phyloP scores from a whole-genome alignment of 305 asterid species.

The Fraxinus angustifolia region DNA sequence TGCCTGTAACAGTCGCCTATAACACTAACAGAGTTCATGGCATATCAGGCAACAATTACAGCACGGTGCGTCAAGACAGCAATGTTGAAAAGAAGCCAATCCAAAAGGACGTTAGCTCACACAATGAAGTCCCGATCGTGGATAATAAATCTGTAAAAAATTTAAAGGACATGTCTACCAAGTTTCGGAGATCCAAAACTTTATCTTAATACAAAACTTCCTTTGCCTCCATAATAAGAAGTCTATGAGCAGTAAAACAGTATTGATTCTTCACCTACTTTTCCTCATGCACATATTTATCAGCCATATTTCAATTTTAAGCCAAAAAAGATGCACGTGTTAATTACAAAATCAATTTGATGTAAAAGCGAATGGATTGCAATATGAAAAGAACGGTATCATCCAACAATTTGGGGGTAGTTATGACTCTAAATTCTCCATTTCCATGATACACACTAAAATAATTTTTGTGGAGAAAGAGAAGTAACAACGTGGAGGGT shows the following conservation, averaged over 20 bases:
- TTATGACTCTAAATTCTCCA: background rate
- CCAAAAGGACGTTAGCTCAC: background rate
- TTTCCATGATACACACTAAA: background rate
- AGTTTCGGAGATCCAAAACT: background rate
- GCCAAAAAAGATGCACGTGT: background rate
- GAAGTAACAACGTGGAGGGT: background rate
- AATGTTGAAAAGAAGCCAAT: background rate
- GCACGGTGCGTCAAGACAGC: slow-evolving; percentile 1
- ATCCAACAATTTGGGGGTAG: background rate
- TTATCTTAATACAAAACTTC: background rate
- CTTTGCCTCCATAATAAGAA: background rate
- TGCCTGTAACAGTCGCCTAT: slow-evolving; percentile 3
- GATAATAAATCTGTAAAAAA: slow-evolving; percentile 3
- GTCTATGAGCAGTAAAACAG: background rate
- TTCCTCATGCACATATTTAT: background rate
- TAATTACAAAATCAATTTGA: background rate
- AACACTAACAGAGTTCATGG: slow-evolving; percentile 3
- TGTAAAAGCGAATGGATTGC: background rate
- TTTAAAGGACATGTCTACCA: background rate
- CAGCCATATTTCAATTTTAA: background rate
- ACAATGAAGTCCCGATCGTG: background rate
- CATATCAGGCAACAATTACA: background rate
- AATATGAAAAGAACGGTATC: background rate
- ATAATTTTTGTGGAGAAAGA: background rate
- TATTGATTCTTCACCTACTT: background rate